These are phyloP conservation scores for Litchi chinensis DNA, from an alignment of 345 rosid species.

Conservation along the genomic window DNA sequence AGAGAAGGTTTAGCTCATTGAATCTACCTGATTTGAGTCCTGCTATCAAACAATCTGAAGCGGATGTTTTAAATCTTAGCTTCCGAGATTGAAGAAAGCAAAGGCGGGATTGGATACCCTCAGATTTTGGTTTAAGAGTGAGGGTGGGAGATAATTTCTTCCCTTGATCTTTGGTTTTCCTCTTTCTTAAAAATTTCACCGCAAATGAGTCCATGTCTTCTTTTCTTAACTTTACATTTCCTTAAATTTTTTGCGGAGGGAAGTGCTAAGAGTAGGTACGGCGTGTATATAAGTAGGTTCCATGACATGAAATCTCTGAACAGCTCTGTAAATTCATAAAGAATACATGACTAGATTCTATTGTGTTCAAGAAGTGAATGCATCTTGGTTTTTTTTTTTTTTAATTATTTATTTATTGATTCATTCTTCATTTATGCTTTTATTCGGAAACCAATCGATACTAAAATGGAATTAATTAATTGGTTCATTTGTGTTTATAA, in stretches of 20 bases:
- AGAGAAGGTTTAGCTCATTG: slow-evolving; percentile 48
- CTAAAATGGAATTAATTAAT: too few relatives aligned
- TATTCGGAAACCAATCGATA: too few relatives aligned
- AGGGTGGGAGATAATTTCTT: slow-evolving; percentile 22
- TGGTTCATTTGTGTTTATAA: too few relatives aligned
- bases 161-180: not conserved
- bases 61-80: slow-evolving; percentile 12
- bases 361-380: slow-evolving; percentile 22
- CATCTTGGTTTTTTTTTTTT: not conserved
- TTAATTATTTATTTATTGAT: too few relatives aligned
- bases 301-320: slow-evolving; percentile 26
- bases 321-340: slow-evolving; percentile 37
- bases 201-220: slow-evolving; percentile 11
- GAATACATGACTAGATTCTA: slow-evolving; percentile 12
- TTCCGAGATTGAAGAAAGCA: slow-evolving; percentile 18
- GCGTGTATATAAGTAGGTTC: slow-evolving; percentile 43
- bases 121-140: slow-evolving; percentile 21
- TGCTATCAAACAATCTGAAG: slow-evolving; percentile 7
- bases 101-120: slow-evolving; percentile 11
- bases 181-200: not conserved
- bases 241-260: slow-evolving; percentile 9
- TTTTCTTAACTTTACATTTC: slow-evolving; percentile 5
- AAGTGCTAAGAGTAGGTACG: slow-evolving; percentile 21
- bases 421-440: too few relatives aligned
- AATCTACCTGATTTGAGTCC: slow-evolving; percentile 16